Percentiles rank a stretch among this genome's conserved stretches.
phyloP scores from a whole-genome alignment of 1,284 basidiomycete species.

The Chalciporus sp. region DNA sequence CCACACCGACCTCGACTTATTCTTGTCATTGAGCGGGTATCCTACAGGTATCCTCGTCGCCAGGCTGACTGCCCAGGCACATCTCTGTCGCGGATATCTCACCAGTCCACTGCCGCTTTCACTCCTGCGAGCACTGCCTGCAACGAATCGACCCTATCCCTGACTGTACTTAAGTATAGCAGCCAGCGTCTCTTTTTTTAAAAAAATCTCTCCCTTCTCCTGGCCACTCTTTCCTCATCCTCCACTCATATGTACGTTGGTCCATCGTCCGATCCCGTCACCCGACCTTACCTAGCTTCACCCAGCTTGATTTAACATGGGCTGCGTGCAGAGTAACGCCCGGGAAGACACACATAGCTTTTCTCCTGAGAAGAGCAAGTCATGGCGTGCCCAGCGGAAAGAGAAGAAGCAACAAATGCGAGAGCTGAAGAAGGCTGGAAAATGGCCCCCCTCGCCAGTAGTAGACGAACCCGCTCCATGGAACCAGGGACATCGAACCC shows the following conservation, averaged over 20 bases:
- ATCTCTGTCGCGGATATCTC: not conserved
- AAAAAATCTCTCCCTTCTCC: not conserved
- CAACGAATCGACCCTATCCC: not conserved
- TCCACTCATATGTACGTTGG: not conserved
- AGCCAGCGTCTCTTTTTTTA: not conserved
- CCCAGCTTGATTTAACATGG: slow-evolving; percentile 10
- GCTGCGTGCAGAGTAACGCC: slow-evolving; percentile 17
- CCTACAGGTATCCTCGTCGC: too few relatives aligned
- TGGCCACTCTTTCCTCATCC: too few relatives aligned
- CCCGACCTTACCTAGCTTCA: not conserved
- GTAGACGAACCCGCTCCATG: slow-evolving; percentile 18
- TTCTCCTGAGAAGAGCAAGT: not conserved
- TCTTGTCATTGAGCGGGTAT: too few relatives aligned
- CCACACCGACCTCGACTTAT: too few relatives aligned
- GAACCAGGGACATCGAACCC: slow-evolving; percentile 17
- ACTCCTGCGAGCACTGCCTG: not conserved
- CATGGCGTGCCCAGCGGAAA: slow-evolving; percentile 1
- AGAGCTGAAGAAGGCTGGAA: not conserved
- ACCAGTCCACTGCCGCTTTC: not conserved
- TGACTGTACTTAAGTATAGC: not conserved
- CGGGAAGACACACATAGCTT: not conserved
- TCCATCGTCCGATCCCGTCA: too few relatives aligned
- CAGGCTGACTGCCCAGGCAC: too few relatives aligned
- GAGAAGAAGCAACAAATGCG: slow-evolving; percentile 1
- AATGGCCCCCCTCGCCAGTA: slow-evolving; percentile 5